A percentile compares a stretch with the other conserved stretches of the same genome.
Conservation (phyloP, 1,284 basidiomycete species). For the Pseudozyma sp. region DNA sequence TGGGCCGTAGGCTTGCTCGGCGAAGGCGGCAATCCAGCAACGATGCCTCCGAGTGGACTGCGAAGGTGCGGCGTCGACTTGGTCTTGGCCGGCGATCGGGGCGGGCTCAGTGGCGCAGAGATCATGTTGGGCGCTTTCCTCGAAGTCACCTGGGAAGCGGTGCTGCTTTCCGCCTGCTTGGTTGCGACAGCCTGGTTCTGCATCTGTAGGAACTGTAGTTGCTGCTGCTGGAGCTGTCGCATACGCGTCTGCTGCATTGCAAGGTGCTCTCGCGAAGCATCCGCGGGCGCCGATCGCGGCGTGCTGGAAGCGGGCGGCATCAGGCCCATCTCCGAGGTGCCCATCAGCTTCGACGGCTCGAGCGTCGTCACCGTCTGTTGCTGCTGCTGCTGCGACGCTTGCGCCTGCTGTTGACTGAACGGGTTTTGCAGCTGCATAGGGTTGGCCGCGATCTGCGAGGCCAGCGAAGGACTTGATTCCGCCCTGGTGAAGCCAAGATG, state of each 20-base stretch:
- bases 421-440: constrained; percentile 51
- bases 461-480: constrained; percentile 39
- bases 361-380: constrained; percentile 26
- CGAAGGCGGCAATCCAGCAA: constrained; percentile 23
- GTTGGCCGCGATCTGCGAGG: constrained; percentile 44
- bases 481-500: constrained; percentile 21
- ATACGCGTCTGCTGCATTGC: constrained; percentile 32
- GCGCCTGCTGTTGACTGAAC: constrained; percentile 15
- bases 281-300: constrained; percentile 36
- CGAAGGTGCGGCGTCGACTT: constrained; percentile 53
- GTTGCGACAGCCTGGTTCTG: constrained; percentile 14
- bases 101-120: constrained; percentile 35
- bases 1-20: constrained; percentile 19
- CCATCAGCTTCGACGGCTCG: constrained; percentile 33
- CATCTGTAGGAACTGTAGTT: constrained; percentile 30
- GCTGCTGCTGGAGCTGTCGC: constrained; percentile 44
- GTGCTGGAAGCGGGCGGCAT: constrained; percentile 31
- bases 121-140: constrained; percentile 29
- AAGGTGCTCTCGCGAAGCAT: constrained; percentile 27
- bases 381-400: constrained; percentile 13
- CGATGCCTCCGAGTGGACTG: constrained; percentile 11
- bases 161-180: constrained; percentile 7
- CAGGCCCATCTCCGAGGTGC: constrained; percentile 1
- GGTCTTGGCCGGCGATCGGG: constrained; percentile 48
- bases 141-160: constrained; percentile 16